Evolutionary conservation across 2,329 filamentous ascomycete species (phyloP).

Genomic region (Annulohypoxylon truncatum): DNA sequence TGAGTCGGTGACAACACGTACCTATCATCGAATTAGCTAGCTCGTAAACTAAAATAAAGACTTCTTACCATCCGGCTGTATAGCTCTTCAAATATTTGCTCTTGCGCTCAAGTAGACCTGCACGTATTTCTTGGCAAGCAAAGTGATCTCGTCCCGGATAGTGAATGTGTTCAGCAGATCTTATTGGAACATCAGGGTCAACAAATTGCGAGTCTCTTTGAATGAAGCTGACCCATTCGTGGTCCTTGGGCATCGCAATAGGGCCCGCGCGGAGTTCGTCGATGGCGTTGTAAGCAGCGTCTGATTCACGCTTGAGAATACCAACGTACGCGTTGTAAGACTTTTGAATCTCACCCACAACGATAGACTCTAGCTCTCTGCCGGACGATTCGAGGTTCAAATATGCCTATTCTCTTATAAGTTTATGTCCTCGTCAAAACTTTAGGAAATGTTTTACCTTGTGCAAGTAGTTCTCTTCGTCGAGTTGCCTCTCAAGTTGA

Average conservation of each 20-base stretch:
- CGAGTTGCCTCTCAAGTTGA: slow-evolving; percentile 90
- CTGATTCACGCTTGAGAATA: slow-evolving; percentile 91
- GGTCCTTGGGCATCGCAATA: slow-evolving; percentile 91
- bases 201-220: slow-evolving; percentile 86
- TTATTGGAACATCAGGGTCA: slow-evolving; percentile 82
- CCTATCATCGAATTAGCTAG: slow-evolving; percentile 61
- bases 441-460: slow-evolving; percentile 68
- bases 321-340: slow-evolving; percentile 94
- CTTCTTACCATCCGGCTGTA: slow-evolving; percentile 86
- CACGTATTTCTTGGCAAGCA: slow-evolving; percentile 83
- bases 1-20: slow-evolving; percentile 97
- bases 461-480: slow-evolving; percentile 97
- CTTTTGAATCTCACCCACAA: slow-evolving; percentile 97
- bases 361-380: slow-evolving; percentile 93
- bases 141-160: slow-evolving; percentile 93
- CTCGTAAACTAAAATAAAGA: not conserved
- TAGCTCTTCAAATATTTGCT: slow-evolving; percentile 99
- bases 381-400: slow-evolving; percentile 94
- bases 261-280: slow-evolving; percentile 87
- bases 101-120: slow-evolving; percentile 94
- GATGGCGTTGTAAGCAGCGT: slow-evolving; percentile 79
- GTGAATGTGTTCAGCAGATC: slow-evolving; percentile 82
- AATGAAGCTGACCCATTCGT: slow-evolving; percentile 89
- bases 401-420: slow-evolving; percentile 73
- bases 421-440: slow-evolving; percentile 21